phyloP scores from a whole-genome alignment of 495 filamentous ascomycete species.

The Penicillium riverlandense region DNA sequence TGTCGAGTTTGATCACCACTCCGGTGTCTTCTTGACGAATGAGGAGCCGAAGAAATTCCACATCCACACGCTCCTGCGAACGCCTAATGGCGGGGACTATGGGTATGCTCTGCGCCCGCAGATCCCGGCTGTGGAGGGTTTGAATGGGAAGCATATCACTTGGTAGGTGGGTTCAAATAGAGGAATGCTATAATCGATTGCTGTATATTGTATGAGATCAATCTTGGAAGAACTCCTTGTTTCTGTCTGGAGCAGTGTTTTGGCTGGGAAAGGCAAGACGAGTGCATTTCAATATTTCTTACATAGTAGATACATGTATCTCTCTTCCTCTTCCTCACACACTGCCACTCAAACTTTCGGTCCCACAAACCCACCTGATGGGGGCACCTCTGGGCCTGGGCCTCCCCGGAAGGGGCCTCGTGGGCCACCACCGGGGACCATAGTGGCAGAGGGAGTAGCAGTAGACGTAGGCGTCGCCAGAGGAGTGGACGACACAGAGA shows the following conservation, averaged over 20 bases:
- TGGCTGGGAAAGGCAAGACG: too few species aligned
- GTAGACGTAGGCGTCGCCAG: too few species aligned
- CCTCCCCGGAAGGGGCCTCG: too few species aligned
- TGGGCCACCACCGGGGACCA: too few species aligned
- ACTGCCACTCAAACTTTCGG: too few species aligned
- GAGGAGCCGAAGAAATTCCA: slow-evolving; percentile 68
- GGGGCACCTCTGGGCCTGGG: too few species aligned
- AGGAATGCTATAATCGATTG: neutral
- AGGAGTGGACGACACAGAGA: too few species aligned
- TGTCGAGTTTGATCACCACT: slow-evolving; percentile 75
- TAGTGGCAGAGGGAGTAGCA: too few species aligned
- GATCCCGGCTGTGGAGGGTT: slow-evolving; percentile 31
- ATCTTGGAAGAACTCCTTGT: neutral
- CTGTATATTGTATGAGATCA: slow-evolving; percentile 15
- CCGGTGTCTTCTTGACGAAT: slow-evolving; percentile 69
- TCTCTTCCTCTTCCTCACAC: too few species aligned
- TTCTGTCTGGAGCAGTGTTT: neutral
- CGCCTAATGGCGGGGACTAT: slow-evolving; percentile 71
- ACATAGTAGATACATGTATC: too few species aligned
- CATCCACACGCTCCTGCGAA: slow-evolving; percentile 62
- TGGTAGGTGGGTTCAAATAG: slow-evolving; percentile 20
- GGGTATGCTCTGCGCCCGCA: slow-evolving; percentile 46
- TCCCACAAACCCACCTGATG: too few species aligned
- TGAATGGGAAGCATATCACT: slow-evolving; percentile 35
- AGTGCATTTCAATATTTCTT: too few species aligned